A percentile compares a stretch with the other conserved stretches of the same genome.
phyloP scores from a whole-genome alignment of 1,139 yeast species.

The Blastobotrys capitulatus region DNA sequence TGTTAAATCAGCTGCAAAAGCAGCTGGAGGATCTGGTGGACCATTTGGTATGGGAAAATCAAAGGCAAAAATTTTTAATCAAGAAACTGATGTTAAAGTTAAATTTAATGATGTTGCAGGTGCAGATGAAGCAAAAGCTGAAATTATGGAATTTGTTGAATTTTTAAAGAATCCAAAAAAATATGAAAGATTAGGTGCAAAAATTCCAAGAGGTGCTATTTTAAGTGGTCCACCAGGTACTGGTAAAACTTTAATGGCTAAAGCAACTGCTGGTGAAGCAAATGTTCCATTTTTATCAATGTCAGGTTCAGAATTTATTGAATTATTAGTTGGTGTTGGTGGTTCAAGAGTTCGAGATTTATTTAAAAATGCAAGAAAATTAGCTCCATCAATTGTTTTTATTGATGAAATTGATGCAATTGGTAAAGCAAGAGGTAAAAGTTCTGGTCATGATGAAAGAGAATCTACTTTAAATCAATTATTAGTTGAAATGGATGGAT shows the following conservation, averaged over 20 bases:
- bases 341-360: slow-evolving; percentile 95
- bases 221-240: slow-evolving; percentile 99
- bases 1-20: slow-evolving; percentile 45
- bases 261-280: slow-evolving; percentile 99
- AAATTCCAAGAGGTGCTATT: slow-evolving; percentile 96
- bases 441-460: slow-evolving; percentile 92
- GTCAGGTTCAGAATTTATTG: slow-evolving; percentile 97
- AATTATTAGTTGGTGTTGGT: slow-evolving; percentile 99
- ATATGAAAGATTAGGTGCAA: slow-evolving; percentile 89
- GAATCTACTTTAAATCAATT: slow-evolving; percentile 94
- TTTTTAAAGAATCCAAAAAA: slow-evolving; percentile 87
- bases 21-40: slow-evolving; percentile 35
- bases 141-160: slow-evolving; percentile 94
- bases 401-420: slow-evolving; percentile 98
- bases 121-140: slow-evolving; percentile 93
- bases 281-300: slow-evolving; percentile 94
- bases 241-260: slow-evolving; percentile 93
- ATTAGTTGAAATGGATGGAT: slow-evolving; percentile 97
- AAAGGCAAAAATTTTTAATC: slow-evolving; percentile 85
- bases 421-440: slow-evolving; percentile 86
- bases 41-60: slow-evolving; percentile 60
- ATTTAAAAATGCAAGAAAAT: slow-evolving; percentile 84
- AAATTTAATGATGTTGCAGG: slow-evolving; percentile 95
- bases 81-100: slow-evolving; percentile 82
- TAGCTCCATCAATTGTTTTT: slow-evolving; percentile 91